phyloP scores from a whole-genome alignment of 2,329 filamentous ascomycete species.

The Chrysosporium keratinophilum region DNA sequence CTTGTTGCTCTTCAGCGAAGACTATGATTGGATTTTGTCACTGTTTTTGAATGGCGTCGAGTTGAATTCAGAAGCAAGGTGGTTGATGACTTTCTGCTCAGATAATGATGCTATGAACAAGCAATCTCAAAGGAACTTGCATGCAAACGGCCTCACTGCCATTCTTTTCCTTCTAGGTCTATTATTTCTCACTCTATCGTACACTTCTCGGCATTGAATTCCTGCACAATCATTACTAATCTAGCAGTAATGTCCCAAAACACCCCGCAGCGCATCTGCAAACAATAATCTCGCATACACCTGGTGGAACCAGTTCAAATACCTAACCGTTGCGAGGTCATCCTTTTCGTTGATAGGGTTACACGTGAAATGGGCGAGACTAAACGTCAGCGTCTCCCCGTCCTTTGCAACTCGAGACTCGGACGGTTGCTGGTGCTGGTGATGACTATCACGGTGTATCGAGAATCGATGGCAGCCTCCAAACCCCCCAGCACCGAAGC shows the following conservation, averaged over 20 bases:
- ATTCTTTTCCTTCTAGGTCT: background rate
- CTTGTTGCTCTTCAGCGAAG: conserved; percentile 1
- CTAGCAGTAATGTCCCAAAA: conserved; percentile 6
- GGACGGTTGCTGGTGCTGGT: background rate
- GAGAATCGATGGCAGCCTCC: conserved; percentile 14
- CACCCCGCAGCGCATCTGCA: conserved; percentile 8
- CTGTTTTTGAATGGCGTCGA: background rate
- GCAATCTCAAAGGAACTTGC: background rate
- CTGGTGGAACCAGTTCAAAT: conserved; percentile 10
- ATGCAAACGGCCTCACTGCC: background rate
- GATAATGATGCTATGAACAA: conserved; percentile 7
- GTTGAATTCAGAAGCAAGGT: conserved; percentile 2
- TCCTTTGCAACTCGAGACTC: background rate
- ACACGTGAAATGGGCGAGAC: conserved; percentile 11
- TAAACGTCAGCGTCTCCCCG: conserved; percentile 7
- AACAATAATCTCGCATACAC: conserved; percentile 10
- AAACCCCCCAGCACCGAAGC: conserved; percentile 9
- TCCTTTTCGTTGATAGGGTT: conserved; percentile 6
- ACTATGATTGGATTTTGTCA: background rate
- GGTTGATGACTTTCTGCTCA: background rate
- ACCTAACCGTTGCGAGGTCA: background rate
- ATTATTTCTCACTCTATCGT: background rate
- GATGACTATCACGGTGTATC: conserved; percentile 1
- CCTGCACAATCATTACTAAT: background rate
- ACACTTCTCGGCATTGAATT: background rate